Conservation (phyloP, 768 basidiomycete species). For the Trametes sanguinea region DNA sequence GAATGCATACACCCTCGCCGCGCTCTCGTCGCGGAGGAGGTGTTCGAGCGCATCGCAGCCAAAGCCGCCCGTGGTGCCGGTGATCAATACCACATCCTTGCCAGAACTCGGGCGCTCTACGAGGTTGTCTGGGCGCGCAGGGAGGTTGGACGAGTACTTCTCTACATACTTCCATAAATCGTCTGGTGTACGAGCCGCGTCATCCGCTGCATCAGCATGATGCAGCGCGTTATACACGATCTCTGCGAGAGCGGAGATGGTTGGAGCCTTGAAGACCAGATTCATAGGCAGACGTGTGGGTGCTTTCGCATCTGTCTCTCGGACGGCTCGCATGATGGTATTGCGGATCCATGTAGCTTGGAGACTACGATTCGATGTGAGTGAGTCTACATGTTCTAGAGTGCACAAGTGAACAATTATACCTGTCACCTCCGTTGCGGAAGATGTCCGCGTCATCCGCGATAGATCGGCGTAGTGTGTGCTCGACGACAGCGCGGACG, state of each 20-base stretch:
- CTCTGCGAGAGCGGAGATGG: constrained; percentile 34
- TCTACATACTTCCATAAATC: constrained; percentile 12
- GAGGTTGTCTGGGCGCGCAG: constrained; percentile 1
- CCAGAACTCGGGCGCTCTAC: background rate
- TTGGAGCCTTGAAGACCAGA: constrained; percentile 43
- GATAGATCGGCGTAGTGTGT: constrained; percentile 33
- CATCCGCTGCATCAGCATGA: constrained; percentile 3
- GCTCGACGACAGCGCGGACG: constrained; percentile 37
- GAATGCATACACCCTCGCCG: constrained; percentile 30
- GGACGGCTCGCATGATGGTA: constrained; percentile 33
- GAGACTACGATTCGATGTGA: constrained; percentile 22
- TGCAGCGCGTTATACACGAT: constrained; percentile 12
- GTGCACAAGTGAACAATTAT: background rate
- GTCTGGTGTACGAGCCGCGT: constrained; percentile 4
- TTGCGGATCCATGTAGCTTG: constrained; percentile 40
- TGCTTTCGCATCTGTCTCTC: constrained; percentile 23
- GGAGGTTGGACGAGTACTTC: constrained; percentile 11
- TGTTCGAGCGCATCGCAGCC: constrained; percentile 33
- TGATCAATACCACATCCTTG: constrained; percentile 34
- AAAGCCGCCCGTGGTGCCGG: constrained; percentile 38
- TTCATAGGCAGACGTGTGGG: constrained; percentile 30
- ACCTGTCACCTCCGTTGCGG: constrained; percentile 44
- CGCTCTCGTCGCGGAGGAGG: constrained; percentile 21
- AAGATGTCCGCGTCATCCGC: constrained; percentile 42
- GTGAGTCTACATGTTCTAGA: background rate